Conservation (phyloP, 2,329 filamentous ascomycete genomes). For the Nemania serpens region DNA sequence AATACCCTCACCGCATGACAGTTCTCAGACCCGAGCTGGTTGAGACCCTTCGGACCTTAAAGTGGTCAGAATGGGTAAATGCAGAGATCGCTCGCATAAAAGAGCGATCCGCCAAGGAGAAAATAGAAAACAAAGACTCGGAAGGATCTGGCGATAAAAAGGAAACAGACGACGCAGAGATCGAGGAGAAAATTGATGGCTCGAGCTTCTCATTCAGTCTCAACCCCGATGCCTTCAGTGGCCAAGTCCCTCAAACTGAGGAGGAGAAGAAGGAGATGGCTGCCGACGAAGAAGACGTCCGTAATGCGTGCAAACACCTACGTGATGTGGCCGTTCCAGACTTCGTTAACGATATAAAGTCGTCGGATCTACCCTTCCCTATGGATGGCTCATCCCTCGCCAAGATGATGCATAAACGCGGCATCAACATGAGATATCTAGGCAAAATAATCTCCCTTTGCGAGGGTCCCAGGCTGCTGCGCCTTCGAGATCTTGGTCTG, state of each 20-base stretch:
- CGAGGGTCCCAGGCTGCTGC: conserved; percentile 72
- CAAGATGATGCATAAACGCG: conserved; percentile 89
- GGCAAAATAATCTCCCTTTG: conserved; percentile 77
- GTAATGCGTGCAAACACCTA: conserved; percentile 79
- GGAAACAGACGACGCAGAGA: conserved; percentile 43
- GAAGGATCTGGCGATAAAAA: conserved; percentile 37
- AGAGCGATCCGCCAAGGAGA: conserved; percentile 42
- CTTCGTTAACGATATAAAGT: conserved; percentile 82
- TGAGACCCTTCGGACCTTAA: conserved; percentile 80
- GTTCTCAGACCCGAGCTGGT: conserved; percentile 89
- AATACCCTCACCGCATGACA: conserved; percentile 95
- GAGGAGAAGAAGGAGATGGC: conserved; percentile 84
- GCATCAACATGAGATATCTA: conserved; percentile 96
- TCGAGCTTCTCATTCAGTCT: conserved; percentile 85
- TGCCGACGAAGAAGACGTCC: conserved; percentile 86
- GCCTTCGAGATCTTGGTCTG: conserved; percentile 74
- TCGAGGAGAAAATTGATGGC: conserved; percentile 78
- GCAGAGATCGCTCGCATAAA: conserved; percentile 68
- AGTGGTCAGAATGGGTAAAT: conserved; percentile 88
- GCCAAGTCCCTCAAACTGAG: conserved; percentile 85
- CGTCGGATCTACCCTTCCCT: conserved; percentile 93
- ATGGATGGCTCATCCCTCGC: conserved; percentile 97
- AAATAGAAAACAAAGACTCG: conserved; percentile 28
- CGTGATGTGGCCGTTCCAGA: conserved; percentile 79
- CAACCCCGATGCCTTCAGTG: conserved; percentile 95